Evolutionary conservation across 495 filamentous ascomycete species (phyloP).

Genomic region (Neurospora sp.): DNA sequence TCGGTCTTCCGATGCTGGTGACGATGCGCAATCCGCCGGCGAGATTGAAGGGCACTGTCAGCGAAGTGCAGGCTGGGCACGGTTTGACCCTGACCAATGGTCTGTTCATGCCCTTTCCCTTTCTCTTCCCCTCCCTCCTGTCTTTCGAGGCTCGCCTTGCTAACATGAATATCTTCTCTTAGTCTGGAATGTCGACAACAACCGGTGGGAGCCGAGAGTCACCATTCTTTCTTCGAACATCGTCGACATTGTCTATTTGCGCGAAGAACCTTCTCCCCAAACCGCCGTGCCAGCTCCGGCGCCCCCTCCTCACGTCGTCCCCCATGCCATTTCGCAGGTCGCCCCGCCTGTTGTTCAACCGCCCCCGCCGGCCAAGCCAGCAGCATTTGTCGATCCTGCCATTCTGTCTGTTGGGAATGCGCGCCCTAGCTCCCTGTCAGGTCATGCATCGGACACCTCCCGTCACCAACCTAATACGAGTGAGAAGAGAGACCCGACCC

Average conservation of each 20-base stretch:
- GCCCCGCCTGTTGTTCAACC: constrained; percentile 1
- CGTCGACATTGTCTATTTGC: constrained; percentile 26
- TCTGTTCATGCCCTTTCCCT: constrained; percentile 28
- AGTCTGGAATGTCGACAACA: constrained; percentile 20
- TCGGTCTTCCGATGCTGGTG: constrained; percentile 69
- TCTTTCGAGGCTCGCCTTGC: constrained; percentile 2
- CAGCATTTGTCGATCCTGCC: constrained; percentile 42
- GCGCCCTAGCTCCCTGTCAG: constrained; percentile 16
- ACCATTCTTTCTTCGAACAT: constrained; percentile 31
- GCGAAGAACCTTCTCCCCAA: constrained; percentile 2
- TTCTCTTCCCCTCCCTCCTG: background rate
- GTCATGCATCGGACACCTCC: constrained; percentile 5
- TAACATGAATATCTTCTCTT: background rate
- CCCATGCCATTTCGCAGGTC: background rate
- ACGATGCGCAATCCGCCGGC: constrained; percentile 58
- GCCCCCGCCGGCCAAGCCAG: constrained; percentile 8
- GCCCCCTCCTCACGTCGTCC: background rate
- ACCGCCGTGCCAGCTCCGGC: background rate
- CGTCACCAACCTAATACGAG: constrained; percentile 23
- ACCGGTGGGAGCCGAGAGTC: constrained; percentile 25
- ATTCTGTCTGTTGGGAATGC: constrained; percentile 42
- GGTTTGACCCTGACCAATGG: constrained; percentile 71
- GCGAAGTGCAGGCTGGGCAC: constrained; percentile 56
- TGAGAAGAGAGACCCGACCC: constrained; percentile 26
- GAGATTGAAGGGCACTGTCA: constrained; percentile 63